phyloP scores from a whole-genome alignment of 148 eudicot species.

The Spergularia marina region DNA sequence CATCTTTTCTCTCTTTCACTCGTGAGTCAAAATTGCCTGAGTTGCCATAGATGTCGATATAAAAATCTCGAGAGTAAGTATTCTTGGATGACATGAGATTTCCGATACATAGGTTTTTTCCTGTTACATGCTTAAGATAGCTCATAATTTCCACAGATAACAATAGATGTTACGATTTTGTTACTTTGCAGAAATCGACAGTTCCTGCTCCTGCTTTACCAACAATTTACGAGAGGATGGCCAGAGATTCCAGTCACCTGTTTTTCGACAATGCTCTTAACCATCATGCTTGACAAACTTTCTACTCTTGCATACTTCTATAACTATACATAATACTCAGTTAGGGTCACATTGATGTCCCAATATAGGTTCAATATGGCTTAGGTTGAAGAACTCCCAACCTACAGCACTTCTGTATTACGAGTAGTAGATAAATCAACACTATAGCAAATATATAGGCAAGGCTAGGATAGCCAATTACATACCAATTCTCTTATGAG shows the following conservation, averaged over 20 bases:
- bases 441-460: conserved; percentile 18
- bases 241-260: conserved; percentile 23
- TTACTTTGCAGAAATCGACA: conserved; percentile 20
- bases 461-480: conserved; percentile 10
- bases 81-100: no score
- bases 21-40: background rate
- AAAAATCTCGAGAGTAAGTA: no score
- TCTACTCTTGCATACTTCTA: background rate
- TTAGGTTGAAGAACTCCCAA: conserved; percentile 13
- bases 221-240: conserved; percentile 23
- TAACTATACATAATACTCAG: conserved; percentile 9
- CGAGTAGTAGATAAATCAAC: conserved; percentile 23
- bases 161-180: background rate
- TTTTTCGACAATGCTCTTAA: conserved; percentile 29
- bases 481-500: conserved; percentile 6
- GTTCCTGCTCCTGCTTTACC: conserved; percentile 22
- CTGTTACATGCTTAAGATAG: background rate
- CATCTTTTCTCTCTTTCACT: conserved; percentile 2
- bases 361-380: conserved; percentile 18
- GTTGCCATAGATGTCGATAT: background rate
- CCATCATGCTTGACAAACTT: conserved; percentile 20
- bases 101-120: background rate
- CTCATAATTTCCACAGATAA: background rate
- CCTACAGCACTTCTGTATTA: conserved; percentile 30
- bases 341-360: conserved; percentile 18